These are phyloP conservation scores for Tuber calosporum DNA, from an alignment of 495 filamentous ascomycete genomes.

Conservation along the genomic window DNA sequence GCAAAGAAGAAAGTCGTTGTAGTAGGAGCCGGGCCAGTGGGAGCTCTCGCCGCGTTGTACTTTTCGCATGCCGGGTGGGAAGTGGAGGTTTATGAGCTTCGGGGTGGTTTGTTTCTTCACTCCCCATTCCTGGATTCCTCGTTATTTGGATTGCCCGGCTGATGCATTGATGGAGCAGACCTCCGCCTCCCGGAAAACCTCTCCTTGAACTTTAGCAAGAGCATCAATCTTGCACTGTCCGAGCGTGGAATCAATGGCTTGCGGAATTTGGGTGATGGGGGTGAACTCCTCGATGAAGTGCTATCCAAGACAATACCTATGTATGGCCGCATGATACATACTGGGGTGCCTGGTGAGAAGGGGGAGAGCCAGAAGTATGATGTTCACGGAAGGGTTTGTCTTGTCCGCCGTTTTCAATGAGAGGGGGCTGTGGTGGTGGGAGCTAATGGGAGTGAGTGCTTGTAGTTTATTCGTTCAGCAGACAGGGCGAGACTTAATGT, in stretches of 20 bases:
- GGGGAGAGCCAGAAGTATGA: slow-evolving; percentile 84
- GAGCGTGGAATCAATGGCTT: slow-evolving; percentile 91
- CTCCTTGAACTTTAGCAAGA: slow-evolving; percentile 92
- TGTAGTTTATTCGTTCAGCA: slow-evolving; percentile 53
- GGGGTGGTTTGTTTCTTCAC: slow-evolving; percentile 61
- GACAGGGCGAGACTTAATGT: slow-evolving; percentile 83
- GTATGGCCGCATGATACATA: slow-evolving; percentile 96
- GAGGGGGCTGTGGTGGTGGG: not conserved
- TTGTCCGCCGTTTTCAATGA: not conserved
- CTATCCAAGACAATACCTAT: slow-evolving; percentile 78
- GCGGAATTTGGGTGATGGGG: slow-evolving; percentile 52
- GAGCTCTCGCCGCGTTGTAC: slow-evolving; percentile 84
- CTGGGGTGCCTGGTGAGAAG: slow-evolving; percentile 59
- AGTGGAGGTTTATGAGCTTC: slow-evolving; percentile 90
- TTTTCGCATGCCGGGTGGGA: slow-evolving; percentile 76
- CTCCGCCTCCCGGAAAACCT: slow-evolving; percentile 74
- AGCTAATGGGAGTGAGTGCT: slow-evolving; percentile 3
- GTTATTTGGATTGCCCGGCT: slow-evolving; percentile 2
- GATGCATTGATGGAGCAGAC: slow-evolving; percentile 50
- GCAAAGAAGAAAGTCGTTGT: slow-evolving; percentile 64
- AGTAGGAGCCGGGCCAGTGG: slow-evolving; percentile 87
- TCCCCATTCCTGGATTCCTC: not conserved
- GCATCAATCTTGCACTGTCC: slow-evolving; percentile 92
- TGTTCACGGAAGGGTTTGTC: slow-evolving; percentile 69
- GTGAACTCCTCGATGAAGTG: slow-evolving; percentile 60